Base-by-base conservation (phyloP, 345 rosid genomes). In the Lepidium sativum region DNA sequence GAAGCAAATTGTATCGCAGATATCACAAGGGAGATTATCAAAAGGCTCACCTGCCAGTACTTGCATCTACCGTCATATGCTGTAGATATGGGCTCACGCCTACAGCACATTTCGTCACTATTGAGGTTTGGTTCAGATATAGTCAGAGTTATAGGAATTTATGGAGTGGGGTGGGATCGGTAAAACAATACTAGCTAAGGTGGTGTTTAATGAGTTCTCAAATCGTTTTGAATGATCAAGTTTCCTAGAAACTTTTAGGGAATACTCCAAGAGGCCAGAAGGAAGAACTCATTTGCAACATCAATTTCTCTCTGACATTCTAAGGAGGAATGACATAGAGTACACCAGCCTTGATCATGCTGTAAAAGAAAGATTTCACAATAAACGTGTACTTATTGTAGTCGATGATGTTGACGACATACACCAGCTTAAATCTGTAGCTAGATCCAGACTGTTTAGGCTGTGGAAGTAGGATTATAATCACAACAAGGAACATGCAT, bases 161-260 rank as follows among this genome's bases (percentile, higher is more conserved):
- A 3, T 7, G 64, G 51, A 14, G 42, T 42, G 64, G 64, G 39
- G 64, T 42, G 64, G 54, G 13, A 18, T 33, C 5, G 32, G 66
- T 45, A 45, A 61, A 32, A 45, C 54, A 12, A 61, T 21, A 9
- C 33, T 80, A 12, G 81, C 84, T 8, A 54, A 57, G 31, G 79
- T 54, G 16, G 40, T 73, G 1, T 78, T 32, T 51, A 53, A 77
- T 12, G n/a, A 59, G 29, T 59, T 78, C 4, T 67, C 76, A 5
- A 11, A n/a, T 49, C 16, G 39, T 25, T 83, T 81, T 56, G 75
- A 80, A 3, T 63, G 70, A n/a, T 49, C 59, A 31, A 57, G 66
- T 74, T 81, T 81, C 67, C 54, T 76, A 8, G 45, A 39, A 25
- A 67, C 74, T 21, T 76, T 80, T 42, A 67, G 74, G 37, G 80